Evolutionary conservation across 495 filamentous ascomycete genomes (phyloP).

Genomic region (Penicillium turbatum): DNA sequence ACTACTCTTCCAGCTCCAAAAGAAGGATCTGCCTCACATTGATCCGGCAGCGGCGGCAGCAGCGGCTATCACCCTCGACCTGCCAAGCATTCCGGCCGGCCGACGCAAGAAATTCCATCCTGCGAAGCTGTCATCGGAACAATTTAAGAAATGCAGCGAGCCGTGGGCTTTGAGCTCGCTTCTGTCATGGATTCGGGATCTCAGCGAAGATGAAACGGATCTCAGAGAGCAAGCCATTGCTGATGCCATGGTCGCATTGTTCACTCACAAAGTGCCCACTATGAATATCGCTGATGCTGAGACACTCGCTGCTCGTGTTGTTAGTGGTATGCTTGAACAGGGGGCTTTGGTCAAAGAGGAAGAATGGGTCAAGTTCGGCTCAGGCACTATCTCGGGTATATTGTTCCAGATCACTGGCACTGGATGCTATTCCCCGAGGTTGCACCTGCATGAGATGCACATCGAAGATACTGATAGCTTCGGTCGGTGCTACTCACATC

Average conservation of each 20-base stretch:
- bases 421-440: conserved; percentile 81
- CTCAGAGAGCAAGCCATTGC: conserved; percentile 76
- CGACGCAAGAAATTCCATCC: conserved; percentile 78
- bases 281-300: conserved; percentile 99
- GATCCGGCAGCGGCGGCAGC: conserved; percentile 37
- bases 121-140: conserved; percentile 75
- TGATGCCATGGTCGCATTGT: conserved; percentile 83
- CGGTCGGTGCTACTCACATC: conserved; percentile 86
- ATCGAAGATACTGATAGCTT: conserved; percentile 57
- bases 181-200: conserved; percentile 76
- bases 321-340: conserved; percentile 73
- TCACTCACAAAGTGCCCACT: conserved; percentile 93
- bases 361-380: conserved; percentile 94
- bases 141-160: conserved; percentile 81
- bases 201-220: conserved; percentile 81
- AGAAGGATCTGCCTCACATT: conserved; percentile 40
- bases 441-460: conserved; percentile 79
- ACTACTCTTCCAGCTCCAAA: conserved; percentile 48
- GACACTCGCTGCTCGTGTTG: conserved; percentile 71
- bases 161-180: conserved; percentile 94
- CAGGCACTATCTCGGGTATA: conserved; percentile 73
- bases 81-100: conserved; percentile 64
- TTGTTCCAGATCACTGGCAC: conserved; percentile 89
- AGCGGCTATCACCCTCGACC: conserved; percentile 58
- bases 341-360: conserved; percentile 83